These are phyloP conservation scores for Phytophthora meadii DNA, from an alignment of 352 stramenopile genomes.

Conservation along the genomic window DNA sequence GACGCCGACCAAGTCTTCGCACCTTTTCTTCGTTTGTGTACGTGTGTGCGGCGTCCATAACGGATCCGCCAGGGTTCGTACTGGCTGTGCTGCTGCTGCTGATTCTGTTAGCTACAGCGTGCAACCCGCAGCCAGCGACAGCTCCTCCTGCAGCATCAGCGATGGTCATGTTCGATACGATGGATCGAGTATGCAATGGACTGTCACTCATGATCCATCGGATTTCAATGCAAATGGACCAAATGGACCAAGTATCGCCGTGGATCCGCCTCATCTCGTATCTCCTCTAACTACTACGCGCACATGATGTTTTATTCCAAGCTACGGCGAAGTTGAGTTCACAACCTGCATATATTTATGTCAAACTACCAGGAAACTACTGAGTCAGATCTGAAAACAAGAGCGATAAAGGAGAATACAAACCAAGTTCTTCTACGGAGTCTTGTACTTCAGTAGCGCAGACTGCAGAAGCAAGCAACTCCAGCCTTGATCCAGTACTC, in stretches of 20 bases:
- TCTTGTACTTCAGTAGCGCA: constrained; percentile 82
- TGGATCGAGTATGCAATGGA: constrained; percentile 71
- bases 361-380: constrained; percentile 28
- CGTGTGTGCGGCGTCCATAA: constrained; percentile 72
- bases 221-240: constrained; percentile 66
- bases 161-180: constrained; percentile 51
- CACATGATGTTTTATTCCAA: constrained; percentile 23
- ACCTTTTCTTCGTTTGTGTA: constrained; percentile 78
- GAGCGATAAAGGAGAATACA: constrained; percentile 12
- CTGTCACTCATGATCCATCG: constrained; percentile 70
- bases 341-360: constrained; percentile 47
- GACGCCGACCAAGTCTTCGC: constrained; percentile 50
- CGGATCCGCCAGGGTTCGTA: constrained; percentile 75
- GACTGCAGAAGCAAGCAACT: constrained; percentile 94
- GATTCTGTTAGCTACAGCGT: constrained; percentile 63
- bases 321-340: constrained; percentile 6
- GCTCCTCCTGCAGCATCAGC: constrained; percentile 43
- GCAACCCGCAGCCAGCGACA: constrained; percentile 59
- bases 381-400: constrained; percentile 3
- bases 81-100: constrained; percentile 76
- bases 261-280: constrained; percentile 70
- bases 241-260: constrained; percentile 59
- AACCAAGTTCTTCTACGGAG: constrained; percentile 2
- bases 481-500: constrained; percentile 96
- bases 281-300: constrained; percentile 41